A percentile compares a stretch with the other conserved stretches of the same genome.
phyloP scores from a whole-genome alignment of 139 green algal species.

The Closterium sp. region DNA sequence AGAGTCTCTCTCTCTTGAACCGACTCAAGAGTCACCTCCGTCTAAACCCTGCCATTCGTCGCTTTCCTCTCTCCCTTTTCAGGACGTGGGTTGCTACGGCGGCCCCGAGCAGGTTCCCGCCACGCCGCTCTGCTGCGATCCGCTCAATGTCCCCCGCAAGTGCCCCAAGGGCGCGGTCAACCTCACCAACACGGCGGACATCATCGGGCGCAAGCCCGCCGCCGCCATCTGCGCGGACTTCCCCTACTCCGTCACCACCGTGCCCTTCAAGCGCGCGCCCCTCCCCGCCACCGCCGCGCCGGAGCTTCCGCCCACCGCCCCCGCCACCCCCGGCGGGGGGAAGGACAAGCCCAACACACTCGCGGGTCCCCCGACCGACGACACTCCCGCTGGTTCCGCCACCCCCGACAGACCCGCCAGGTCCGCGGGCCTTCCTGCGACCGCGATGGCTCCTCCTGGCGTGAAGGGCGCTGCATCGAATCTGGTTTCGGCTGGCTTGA shows the following conservation, averaged over 20 bases:
- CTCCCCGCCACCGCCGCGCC: background rate
- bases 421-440: background rate
- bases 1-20: background rate
- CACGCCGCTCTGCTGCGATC: background rate
- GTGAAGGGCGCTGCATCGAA: background rate
- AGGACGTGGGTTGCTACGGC: background rate
- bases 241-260: background rate
- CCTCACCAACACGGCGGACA: background rate
- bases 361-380: no score
- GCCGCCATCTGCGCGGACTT: background rate
- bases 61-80: background rate
- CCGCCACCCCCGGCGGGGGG: no score
- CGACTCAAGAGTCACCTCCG: no score
- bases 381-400: background rate
- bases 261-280: background rate
- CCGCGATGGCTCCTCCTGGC: background rate
- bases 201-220: background rate
- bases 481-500: background rate
- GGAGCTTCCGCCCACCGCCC: background rate
- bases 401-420: background rate
- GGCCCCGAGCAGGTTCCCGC: background rate
- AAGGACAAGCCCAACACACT: background rate
- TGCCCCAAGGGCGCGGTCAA: background rate
- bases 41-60: background rate
- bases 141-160: background rate